Evolutionary conservation across 2,329 filamentous ascomycete genomes (phyloP), one percentile per base, ranked within the genome.

Genomic region (Botryotinia narcissicola): DNA sequence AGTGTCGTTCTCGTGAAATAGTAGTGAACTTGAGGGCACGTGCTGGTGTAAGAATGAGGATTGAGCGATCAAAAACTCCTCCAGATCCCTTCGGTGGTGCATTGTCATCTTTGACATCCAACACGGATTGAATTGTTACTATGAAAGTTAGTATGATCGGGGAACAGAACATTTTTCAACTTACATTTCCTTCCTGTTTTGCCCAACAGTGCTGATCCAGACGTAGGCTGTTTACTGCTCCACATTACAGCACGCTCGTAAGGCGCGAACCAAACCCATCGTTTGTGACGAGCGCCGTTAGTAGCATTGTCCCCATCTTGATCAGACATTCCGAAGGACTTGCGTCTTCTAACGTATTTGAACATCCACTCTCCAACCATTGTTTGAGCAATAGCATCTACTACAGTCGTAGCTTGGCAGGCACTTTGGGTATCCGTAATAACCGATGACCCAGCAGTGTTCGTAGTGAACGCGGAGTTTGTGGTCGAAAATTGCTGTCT

Each of bases 331-430:
- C 94, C 94, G 81, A 99, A 98, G 0, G 95, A 97, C 83, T 95
- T 98, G 77, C 95, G 90, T 81, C 93, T 89, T 70, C 93, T 88
- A 48, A 95, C 92, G 79, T 97, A 96, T 82, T 97, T 97, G 85
- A 91, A 95, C 93, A 97, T 95, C 92, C 93, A 96, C 80, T 98
- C 96, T 54, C 96, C 96, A 44, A 99, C 94, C 96, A 99, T 99
- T 0, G 95, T 97, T 80, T 97, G 95, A 1, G 96, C 95, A 82
- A 99, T 98, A 5, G 96, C 94, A 83, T 98, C 96, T 9, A 99
- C 95, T 22, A 98, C 93, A 62, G 90, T 92, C 0, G 92, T 92
- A 61, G 91, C 89, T 77, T 94, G 91, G 44, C 89, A 87, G 29
- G n/a, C 16, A 44, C 57, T 37, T 37, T 29, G 64, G 22, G 3